Evolutionary conservation across 176 grass and related monocot genomes (phyloP).

Genomic region (Dendrocalamus sinicus): DNA sequence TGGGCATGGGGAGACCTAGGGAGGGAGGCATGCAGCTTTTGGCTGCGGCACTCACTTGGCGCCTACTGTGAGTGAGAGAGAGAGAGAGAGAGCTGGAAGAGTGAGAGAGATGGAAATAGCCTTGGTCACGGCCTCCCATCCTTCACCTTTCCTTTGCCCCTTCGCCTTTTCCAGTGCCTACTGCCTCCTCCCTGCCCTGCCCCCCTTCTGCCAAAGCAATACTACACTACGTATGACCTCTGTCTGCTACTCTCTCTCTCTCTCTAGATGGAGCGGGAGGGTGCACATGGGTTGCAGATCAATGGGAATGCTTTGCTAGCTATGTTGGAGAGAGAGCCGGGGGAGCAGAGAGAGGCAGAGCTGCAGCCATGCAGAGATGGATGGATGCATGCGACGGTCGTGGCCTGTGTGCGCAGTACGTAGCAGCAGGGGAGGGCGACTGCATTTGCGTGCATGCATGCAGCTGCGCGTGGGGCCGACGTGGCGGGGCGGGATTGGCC

Average conservation of each 20-base stretch:
- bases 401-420: slow-evolving; percentile 34
- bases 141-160: slow-evolving; percentile 34
- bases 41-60: slow-evolving; percentile 68
- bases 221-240: neutral
- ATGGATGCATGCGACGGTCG: slow-evolving; percentile 28
- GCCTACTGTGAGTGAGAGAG: slow-evolving; percentile 43
- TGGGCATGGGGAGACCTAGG: neutral
- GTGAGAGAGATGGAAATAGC: slow-evolving; percentile 51
- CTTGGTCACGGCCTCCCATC: slow-evolving; percentile 52
- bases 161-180: slow-evolving; percentile 48
- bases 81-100: slow-evolving; percentile 43
- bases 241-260: neutral
- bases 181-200: neutral
- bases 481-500: slow-evolving; percentile 4
- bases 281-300: slow-evolving; percentile 29
- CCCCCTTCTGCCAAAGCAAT: slow-evolving; percentile 1
- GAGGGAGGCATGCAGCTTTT: slow-evolving; percentile 47
- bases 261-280: neutral
- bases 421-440: neutral
- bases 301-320: slow-evolving; percentile 34
- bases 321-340: neutral
- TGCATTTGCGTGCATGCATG: neutral
- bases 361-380: neutral
- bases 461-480: too few relatives aligned
- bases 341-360: neutral